These are phyloP conservation scores for Spathaspora sp. DNA, from an alignment of 1,139 yeast species.

Conservation along the genomic window DNA sequence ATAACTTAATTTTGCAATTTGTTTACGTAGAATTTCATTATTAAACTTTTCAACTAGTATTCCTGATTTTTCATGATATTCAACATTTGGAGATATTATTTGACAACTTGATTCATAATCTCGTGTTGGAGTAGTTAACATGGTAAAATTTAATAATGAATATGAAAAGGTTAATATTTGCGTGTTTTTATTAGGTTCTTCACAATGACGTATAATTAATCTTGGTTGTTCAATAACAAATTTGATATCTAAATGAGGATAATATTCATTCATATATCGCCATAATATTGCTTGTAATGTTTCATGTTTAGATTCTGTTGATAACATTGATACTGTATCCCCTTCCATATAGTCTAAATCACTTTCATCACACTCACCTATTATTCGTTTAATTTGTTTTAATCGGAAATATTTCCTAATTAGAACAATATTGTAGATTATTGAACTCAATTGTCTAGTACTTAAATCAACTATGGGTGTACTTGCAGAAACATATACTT, in stretches of 20 bases:
- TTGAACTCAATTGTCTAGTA: constrained; percentile 41
- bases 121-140: constrained; percentile 33
- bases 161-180: constrained; percentile 37
- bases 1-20: constrained; percentile 16
- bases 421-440: constrained; percentile 36
- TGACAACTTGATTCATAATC: constrained; percentile 39
- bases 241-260: constrained; percentile 43
- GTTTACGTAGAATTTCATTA: constrained; percentile 22
- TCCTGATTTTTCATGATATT: constrained; percentile 29
- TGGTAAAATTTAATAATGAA: constrained; percentile 38
- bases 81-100: constrained; percentile 33
- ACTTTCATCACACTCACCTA: not conserved
- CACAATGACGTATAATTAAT: constrained; percentile 32
- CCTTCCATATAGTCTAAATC: not conserved
- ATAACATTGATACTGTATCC: constrained; percentile 4
- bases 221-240: constrained; percentile 47
- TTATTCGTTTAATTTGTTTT: constrained; percentile 16
- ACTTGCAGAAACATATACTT: constrained; percentile 43
- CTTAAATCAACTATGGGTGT: constrained; percentile 52
- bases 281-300: constrained; percentile 10
- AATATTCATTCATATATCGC: constrained; percentile 35
- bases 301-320: constrained; percentile 9
- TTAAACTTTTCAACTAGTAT: not conserved
- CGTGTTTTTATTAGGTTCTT: constrained; percentile 17
- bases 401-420: constrained; percentile 32